Base-by-base conservation (phyloP, 352 stramenopile species). In the Pythium rishiriense region DNA sequence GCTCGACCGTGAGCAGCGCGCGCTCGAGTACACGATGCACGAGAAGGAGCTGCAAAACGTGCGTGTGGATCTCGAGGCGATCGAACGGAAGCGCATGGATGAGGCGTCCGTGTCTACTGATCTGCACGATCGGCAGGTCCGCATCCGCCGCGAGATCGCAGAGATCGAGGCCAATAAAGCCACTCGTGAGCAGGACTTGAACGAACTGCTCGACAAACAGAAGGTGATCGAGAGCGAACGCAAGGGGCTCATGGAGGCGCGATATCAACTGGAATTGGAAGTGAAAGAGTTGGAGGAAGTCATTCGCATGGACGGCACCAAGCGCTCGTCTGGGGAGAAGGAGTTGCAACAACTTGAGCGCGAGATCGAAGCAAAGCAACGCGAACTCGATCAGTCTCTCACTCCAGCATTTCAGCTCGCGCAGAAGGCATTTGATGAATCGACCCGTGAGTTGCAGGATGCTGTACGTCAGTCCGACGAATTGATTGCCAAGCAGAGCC, bases 1-100 rank as follows among this genome's bases (percentile, higher is more conserved):
- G 45, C 81, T 99, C 21, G 97, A 99, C 75, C 81, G 94, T 48
- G 86, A 98, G 43, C 85, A 98, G 45, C 91, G 96, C 33, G 97
- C 97, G 26, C 79, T 99, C 10, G 92, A 99, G 77, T 99, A 99
- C 78, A 98, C 96, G 14, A 93, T 99, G 82, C 83, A 96, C 64
- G 85, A 97, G 35, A 94, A 97, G 48, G 87, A 96, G 46, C 73
- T 96, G 28, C 75, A 88, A 39, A 79, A 67, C n/a, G 74, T 85
- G 12, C 79, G 75, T 2, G 63, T 64, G 1, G 79, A 93, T 51
- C 69, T 96, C 5, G 82, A 94, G 60, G 66, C 65, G 3, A 74
- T 96, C 24, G 87, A 97, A 29, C 80, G 72, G 31, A 86, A 87
- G 43, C 74, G 81, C 29, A 58, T 80, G 35, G 64, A 90, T 22